Evolutionary conservation across 345 rosid species (phyloP).

Genomic region (Luvunga scandens): DNA sequence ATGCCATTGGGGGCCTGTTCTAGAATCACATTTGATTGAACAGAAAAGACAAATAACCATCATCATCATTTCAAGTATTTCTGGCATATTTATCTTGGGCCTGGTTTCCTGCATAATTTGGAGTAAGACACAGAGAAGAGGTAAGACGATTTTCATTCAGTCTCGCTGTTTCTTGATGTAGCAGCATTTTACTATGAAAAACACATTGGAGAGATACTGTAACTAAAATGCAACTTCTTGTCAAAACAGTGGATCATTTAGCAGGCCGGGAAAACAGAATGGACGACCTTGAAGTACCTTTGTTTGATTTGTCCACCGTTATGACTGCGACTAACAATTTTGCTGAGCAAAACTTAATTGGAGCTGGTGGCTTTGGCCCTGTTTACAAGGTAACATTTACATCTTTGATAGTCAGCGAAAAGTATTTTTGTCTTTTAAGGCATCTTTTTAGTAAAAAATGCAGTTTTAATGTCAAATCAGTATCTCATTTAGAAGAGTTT

Average conservation of each 20-base stretch:
- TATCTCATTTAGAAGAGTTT: not conserved
- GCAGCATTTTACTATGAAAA: not conserved
- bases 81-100: not conserved
- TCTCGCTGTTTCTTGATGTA: not conserved
- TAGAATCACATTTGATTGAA: not conserved
- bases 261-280: not conserved
- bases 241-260: not conserved
- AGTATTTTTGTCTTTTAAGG: not conserved
- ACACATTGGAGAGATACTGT: not conserved
- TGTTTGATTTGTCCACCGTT: conserved; percentile 24
- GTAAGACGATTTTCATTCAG: not conserved
- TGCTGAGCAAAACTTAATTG: conserved; percentile 27
- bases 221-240: not conserved
- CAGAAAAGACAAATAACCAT: not conserved
- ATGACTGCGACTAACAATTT: conserved; percentile 31
- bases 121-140: conserved; percentile 3
- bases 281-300: conserved; percentile 21
- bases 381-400: conserved; percentile 23
- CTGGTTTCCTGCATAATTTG: not conserved
- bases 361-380: conserved; percentile 43
- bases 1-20: no score
- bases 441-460: not conserved
- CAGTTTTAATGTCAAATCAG: not conserved
- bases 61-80: not conserved
- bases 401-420: not conserved